These are phyloP conservation scores for Tremella mesenterica DNA, from an alignment of 768 basidiomycete genomes.

Conservation along the genomic window DNA sequence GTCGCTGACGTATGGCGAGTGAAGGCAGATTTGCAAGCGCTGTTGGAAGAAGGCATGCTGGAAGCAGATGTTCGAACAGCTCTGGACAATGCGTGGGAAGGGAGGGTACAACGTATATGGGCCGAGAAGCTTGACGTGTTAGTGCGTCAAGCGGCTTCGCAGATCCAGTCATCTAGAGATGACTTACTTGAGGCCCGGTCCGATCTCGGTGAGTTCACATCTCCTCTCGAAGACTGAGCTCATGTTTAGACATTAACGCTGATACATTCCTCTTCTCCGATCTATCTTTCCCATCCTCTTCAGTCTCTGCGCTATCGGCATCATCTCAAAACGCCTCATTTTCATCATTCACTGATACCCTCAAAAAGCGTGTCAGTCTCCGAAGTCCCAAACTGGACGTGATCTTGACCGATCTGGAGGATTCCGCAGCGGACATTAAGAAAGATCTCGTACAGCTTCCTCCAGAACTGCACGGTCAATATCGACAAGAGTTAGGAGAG, in stretches of 20 bases:
- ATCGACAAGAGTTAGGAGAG: conserved; percentile 1
- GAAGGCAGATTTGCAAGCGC: not conserved
- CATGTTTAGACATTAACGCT: not conserved
- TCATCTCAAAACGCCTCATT: conserved; percentile 15
- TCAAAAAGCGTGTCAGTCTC: conserved; percentile 12
- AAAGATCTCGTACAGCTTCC: conserved; percentile 21
- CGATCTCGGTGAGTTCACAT: conserved; percentile 9
- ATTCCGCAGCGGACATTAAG: conserved; percentile 14
- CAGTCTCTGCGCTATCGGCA: conserved; percentile 12
- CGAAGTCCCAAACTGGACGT: conserved; percentile 29
- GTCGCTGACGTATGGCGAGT: conserved; percentile 29
- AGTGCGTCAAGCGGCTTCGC: conserved; percentile 6
- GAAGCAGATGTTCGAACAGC: conserved; percentile 13
- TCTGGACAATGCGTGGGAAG: conserved; percentile 26
- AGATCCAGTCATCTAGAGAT: conserved; percentile 4
- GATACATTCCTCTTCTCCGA: conserved; percentile 24
- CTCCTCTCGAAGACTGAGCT: not conserved
- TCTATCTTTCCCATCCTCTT: conserved; percentile 23
- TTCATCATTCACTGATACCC: conserved; percentile 11
- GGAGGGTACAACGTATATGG: conserved; percentile 25
- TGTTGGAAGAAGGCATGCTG: conserved; percentile 10
- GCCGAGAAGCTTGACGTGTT: conserved; percentile 12
- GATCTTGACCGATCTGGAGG: conserved; percentile 17
- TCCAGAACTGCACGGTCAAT: conserved; percentile 7
- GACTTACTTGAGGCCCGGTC: conserved; percentile 1